Evolutionary conservation across 2,329 filamentous ascomycete species (phyloP).

Genomic region (Microdochium paspali): DNA sequence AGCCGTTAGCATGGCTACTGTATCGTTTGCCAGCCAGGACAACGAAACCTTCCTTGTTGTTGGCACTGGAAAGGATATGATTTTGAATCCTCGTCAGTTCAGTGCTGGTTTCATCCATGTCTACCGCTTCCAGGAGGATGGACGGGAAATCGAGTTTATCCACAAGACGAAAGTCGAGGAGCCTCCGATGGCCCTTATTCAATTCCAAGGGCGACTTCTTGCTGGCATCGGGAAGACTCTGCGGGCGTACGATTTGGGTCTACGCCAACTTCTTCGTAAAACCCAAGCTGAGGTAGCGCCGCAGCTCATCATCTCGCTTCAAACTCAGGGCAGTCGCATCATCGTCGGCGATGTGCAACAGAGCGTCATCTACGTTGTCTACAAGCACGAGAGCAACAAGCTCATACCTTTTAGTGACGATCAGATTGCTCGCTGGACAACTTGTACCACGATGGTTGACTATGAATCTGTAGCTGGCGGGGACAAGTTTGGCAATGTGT

Average conservation of each 20-base stretch:
- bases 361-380: constrained; percentile 84
- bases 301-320: constrained; percentile 78
- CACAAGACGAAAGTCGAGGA: constrained; percentile 92
- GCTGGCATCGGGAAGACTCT: constrained; percentile 79
- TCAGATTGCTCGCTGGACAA: constrained; percentile 81
- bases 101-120: constrained; percentile 81
- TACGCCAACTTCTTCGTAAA: constrained; percentile 88
- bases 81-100: constrained; percentile 65
- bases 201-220: constrained; percentile 83
- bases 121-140: constrained; percentile 80
- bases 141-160: constrained; percentile 84
- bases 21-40: constrained; percentile 81
- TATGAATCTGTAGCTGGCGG: constrained; percentile 93
- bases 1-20: constrained; percentile 75
- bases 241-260: constrained; percentile 84
- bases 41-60: constrained; percentile 88
- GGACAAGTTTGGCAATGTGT: constrained; percentile 96
- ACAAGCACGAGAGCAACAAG: constrained; percentile 85
- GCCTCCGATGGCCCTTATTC: constrained; percentile 80
- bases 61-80: constrained; percentile 86
- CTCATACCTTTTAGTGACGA: constrained; percentile 93
- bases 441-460: constrained; percentile 86
- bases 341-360: constrained; percentile 89
- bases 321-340: constrained; percentile 85
- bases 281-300: constrained; percentile 71